Base-by-base conservation (phyloP, 2,329 filamentous ascomycete species). In the Penicillium italicum region DNA sequence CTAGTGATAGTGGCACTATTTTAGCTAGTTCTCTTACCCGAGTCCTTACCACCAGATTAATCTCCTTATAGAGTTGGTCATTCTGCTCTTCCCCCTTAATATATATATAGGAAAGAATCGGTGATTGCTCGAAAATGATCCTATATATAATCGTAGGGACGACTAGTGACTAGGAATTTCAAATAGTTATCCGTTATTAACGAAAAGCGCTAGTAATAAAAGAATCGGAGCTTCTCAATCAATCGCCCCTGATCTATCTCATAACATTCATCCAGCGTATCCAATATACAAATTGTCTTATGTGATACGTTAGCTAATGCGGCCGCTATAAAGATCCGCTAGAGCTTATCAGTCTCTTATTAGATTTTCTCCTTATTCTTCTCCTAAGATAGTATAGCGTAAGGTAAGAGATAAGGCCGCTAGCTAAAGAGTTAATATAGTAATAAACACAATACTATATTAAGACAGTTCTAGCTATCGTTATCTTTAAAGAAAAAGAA, bases 401-500 rank as follows among this genome's bases (percentile, higher is more conserved):
- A 55, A 12, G 16, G 34, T 11, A 76, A 43, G 0, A 75, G 62
- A n/a, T 60, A 4, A 12, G 63, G 62, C 34, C 61, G 56, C 10
- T 62, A 36, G 8, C 28, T 48, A 49, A 75, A 74, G 0, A 77
- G 59, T 47, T 77, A 72, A 61, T 76, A 72, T 0, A 77, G 63
- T 14, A 76, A 26, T 7, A 71, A 68, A 38, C 68, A 75, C 0
- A 77, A 42, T 4, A 71, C 73, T 6, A 22, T 62, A 9, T 55
- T 40, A 37, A 70, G 38, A 34, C 47, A 60, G 24, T 70, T 68
- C 49, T 76, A 70, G 2, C 69, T 60, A 0, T 70, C 61, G 38
- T 74, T 70, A 33, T 74, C 70, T 43, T 74, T 72, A 55, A 74
- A 75, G 60, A 76, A 77, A 59, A 74, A 76, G 58, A 69, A 75